Evolutionary conservation across 768 basidiomycete genomes (phyloP).

Genomic region (Gymnopilus junonius): DNA sequence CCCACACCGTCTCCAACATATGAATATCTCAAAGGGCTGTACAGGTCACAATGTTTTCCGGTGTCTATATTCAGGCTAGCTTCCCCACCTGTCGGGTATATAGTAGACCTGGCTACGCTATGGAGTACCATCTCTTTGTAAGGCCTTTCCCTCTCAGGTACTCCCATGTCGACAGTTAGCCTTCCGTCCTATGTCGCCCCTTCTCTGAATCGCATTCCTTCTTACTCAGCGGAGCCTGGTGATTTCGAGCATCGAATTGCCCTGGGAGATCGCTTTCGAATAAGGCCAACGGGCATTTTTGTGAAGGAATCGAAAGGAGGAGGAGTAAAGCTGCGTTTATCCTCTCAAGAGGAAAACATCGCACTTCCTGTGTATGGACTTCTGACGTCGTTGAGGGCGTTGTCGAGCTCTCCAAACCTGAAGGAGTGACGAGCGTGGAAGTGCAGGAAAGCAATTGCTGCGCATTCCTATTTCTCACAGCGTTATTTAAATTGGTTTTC

Average conservation of each 20-base stretch:
- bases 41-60: conserved; percentile 8
- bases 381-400: conserved; percentile 57
- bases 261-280: conserved; percentile 40
- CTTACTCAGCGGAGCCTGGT: conserved; percentile 59
- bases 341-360: conserved; percentile 53
- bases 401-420: conserved; percentile 58
- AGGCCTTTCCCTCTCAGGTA: conserved; percentile 7
- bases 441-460: conserved; percentile 51
- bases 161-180: conserved; percentile 56
- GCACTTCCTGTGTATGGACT: conserved; percentile 62
- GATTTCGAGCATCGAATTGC: conserved; percentile 58
- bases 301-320: conserved; percentile 64
- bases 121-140: conserved; percentile 2
- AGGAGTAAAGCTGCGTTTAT: conserved; percentile 52
- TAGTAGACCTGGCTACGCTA: not conserved
- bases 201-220: conserved; percentile 44
- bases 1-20: conserved; percentile 1
- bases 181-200: conserved; percentile 53
- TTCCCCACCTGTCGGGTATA: conserved; percentile 8
- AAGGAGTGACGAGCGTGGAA: conserved; percentile 63
- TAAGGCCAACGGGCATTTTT: conserved; percentile 51
- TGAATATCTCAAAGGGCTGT: conserved; percentile 12
- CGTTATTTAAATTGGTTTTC: conserved; percentile 2
- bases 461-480: conserved; percentile 9
- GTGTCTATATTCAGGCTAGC: conserved; percentile 14